Evolutionary conservation across 257 asterid species (phyloP), one percentile per base, ranked within the genome.

Genomic region (Vinca minor): DNA sequence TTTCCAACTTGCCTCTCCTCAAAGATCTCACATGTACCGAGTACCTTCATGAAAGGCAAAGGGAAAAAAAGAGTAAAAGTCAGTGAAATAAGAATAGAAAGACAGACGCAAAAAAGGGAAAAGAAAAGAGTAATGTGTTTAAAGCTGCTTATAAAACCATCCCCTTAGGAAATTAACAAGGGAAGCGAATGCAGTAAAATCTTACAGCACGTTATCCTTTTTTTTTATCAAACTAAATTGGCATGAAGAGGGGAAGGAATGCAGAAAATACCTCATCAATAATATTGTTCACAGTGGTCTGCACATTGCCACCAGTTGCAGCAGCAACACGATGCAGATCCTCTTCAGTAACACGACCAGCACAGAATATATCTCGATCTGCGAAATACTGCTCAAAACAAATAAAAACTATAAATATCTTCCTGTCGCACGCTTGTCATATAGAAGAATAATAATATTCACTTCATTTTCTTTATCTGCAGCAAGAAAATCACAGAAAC

Each of bases 1-100:
- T 90, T 90, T 69, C 95, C 97, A 64, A 90, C 97, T 85, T 87
- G 97, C 69, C 54, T 90, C 81, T 90, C 97, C 86, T 90, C 97
- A 74, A 90, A 90, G 55, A 71, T 48, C 70, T 83, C 90, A 76
- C 97, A 90, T 45, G 85, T 31, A 25, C 95, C 95, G 38, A 87
- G 95, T 67, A 89, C 94, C 97, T 90, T 77, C 46, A 39, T 18
- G 67, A 56, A 47, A 50, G 46, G n/a, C 12, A 54, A 50, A 31
- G 29, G 38, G 38, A 62, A 42, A 64, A 12, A 53, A 4, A 14
- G 20, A 44, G 49, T 6, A 44, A 0, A 5, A 9, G 17, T 54
- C 35, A 13, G 38, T 14, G 25, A 36, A 48, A 62, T 34, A 41
- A 13, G n/a, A n/a, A n/a, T n/a, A n/a, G n/a, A n/a, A n/a, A n/a